Evolutionary conservation across 768 basidiomycete genomes (phyloP).

Genomic region (Pisolithus microcarpus): DNA sequence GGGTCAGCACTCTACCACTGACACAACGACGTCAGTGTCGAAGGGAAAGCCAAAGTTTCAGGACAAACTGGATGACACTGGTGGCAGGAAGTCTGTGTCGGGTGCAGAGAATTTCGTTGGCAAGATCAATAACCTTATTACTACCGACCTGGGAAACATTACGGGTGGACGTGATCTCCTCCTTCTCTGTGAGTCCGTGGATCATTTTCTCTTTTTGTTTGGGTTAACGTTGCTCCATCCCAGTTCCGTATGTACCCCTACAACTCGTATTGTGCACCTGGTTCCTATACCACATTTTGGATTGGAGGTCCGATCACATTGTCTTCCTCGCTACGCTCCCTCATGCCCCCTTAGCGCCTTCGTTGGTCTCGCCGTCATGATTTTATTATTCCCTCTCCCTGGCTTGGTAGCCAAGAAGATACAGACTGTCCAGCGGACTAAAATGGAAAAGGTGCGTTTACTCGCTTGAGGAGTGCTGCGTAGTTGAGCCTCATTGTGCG

Average conservation of each 20-base stretch:
- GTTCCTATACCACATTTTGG: slow-evolving; percentile 43
- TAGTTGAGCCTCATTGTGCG: not conserved
- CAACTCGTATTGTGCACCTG: slow-evolving; percentile 26
- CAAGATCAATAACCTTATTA: slow-evolving; percentile 70
- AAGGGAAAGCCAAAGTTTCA: slow-evolving; percentile 3
- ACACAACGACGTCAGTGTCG: not conserved
- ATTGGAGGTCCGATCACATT: slow-evolving; percentile 27
- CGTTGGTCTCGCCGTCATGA: slow-evolving; percentile 47
- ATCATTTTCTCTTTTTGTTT: not conserved
- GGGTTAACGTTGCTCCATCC: not conserved
- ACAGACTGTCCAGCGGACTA: slow-evolving; percentile 40
- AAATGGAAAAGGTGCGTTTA: slow-evolving; percentile 37
- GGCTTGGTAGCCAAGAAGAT: slow-evolving; percentile 45
- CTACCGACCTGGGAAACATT: slow-evolving; percentile 31
- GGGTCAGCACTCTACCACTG: not conserved
- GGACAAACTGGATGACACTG: not conserved
- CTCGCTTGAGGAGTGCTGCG: not conserved
- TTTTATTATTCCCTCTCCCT: slow-evolving; percentile 52
- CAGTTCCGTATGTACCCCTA: slow-evolving; percentile 7
- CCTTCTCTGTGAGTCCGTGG: not conserved
- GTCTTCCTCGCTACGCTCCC: not conserved
- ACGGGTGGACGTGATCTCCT: slow-evolving; percentile 16
- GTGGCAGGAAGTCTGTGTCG: not conserved
- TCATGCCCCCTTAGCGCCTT: slow-evolving; percentile 29
- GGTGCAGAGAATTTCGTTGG: slow-evolving; percentile 51